Conservation (phyloP, 31 red algal genomes). For the Odonthalia washingtoniensis region DNA sequence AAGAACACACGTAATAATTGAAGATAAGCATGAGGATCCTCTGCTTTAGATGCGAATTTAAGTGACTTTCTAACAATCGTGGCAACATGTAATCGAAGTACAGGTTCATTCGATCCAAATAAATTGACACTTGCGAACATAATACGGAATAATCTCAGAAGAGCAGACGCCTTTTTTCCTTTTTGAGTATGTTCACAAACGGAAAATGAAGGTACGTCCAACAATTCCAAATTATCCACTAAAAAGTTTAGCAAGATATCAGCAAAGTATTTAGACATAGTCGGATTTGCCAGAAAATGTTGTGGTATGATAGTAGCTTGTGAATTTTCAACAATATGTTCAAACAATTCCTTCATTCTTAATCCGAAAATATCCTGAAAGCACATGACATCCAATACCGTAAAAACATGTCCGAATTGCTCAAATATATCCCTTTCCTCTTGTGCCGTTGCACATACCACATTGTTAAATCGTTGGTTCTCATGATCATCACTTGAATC, state of each 20-base stretch:
- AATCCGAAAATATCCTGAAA: constrained; percentile 97
- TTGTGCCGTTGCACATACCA: constrained; percentile 45
- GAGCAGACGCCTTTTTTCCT: constrained; percentile 13
- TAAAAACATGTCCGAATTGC: constrained; percentile 96
- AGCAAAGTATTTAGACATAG: constrained; percentile 96
- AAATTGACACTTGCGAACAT: constrained; percentile 95
- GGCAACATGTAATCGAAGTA: constrained; percentile 83
- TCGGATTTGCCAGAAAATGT: constrained; percentile 91
- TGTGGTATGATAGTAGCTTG: constrained; percentile 87
- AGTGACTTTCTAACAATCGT: constrained; percentile 89
- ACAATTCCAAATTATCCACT: constrained; percentile 70
- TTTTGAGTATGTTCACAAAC: constrained; percentile 9
- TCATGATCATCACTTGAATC: background rate
- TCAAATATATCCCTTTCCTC: constrained; percentile 96
- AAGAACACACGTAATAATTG: constrained; percentile 94
- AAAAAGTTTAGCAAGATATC: constrained; percentile 97
- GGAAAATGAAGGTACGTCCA: constrained; percentile 41
- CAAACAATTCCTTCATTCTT: constrained; percentile 82
- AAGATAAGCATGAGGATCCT: constrained; percentile 84
- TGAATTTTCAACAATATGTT: constrained; percentile 83
- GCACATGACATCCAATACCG: constrained; percentile 85
- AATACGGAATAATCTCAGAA: constrained; percentile 94
- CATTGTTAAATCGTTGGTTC: background rate
- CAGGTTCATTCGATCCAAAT: constrained; percentile 94
- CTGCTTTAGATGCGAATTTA: constrained; percentile 57